Conservation (phyloP, 2,329 filamentous ascomycete genomes). For the Cephalotrichum gorgonifer region DNA sequence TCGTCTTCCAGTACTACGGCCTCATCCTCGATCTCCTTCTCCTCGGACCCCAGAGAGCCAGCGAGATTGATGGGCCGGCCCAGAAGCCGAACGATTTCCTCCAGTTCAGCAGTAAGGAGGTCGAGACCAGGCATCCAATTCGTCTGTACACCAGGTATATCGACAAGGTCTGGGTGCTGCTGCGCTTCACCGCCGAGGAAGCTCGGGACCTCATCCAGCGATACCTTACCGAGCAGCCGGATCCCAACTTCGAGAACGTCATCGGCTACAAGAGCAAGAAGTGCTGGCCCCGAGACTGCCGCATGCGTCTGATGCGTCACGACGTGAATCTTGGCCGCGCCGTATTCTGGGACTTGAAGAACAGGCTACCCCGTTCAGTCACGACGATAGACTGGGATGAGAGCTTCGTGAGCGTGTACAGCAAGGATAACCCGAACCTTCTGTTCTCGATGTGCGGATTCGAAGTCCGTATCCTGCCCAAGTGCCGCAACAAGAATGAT, state of each 20-base stretch:
- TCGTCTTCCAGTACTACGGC: constrained; percentile 98
- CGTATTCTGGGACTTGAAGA: constrained; percentile 99
- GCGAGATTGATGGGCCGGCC: constrained; percentile 90
- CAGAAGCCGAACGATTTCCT: constrained; percentile 94
- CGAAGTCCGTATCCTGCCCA: constrained; percentile 90
- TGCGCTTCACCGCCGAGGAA: constrained; percentile 87
- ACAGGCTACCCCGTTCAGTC: constrained; percentile 83
- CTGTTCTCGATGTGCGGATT: constrained; percentile 98
- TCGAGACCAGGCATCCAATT: constrained; percentile 88
- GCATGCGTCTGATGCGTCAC: constrained; percentile 97
- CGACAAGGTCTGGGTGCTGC: constrained; percentile 97
- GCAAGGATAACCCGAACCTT: constrained; percentile 91
- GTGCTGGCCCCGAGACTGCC: constrained; percentile 94
- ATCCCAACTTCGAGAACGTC: constrained; percentile 98
- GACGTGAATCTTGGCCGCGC: constrained; percentile 96
- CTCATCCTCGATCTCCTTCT: constrained; percentile 88
- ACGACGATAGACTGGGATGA: constrained; percentile 99
- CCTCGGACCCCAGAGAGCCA: constrained; percentile 89
- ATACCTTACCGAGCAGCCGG: constrained; percentile 94
- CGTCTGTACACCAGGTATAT: constrained; percentile 97
- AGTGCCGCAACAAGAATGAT: constrained; percentile 88
- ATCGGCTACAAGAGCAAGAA: constrained; percentile 99
- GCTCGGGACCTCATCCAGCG: constrained; percentile 93
- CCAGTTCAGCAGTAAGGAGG: constrained; percentile 88
- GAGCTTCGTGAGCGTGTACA: constrained; percentile 96